A percentile compares a stretch with the other conserved stretches of the same genome.
Conservation (phyloP, 192 early-diverging fungal genomes). For the Coemansia erecta region DNA sequence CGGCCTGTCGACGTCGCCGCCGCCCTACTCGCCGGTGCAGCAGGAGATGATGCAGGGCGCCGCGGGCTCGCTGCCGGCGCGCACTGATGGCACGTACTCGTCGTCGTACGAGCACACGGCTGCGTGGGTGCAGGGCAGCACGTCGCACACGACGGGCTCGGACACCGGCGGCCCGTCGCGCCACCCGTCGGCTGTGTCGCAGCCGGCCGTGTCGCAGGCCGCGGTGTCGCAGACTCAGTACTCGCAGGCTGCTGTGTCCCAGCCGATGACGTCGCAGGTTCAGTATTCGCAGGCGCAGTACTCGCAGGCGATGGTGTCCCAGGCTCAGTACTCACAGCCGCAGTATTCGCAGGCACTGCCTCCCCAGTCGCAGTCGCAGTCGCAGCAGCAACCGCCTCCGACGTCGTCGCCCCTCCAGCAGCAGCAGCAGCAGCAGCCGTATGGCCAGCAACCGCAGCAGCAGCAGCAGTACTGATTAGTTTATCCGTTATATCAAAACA, state of each 20-base stretch:
- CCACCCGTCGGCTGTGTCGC: conserved; percentile 7
- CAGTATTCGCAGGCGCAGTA: background rate
- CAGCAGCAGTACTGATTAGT: background rate
- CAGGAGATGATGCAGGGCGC: background rate
- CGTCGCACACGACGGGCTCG: conserved; percentile 36
- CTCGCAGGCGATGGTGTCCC: background rate
- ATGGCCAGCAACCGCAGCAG: conserved; percentile 11
- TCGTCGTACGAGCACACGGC: conserved; percentile 52
- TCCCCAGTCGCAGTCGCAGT: background rate
- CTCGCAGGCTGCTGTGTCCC: background rate
- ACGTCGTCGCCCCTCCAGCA: background rate
- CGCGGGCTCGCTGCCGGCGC: conserved; percentile 15
- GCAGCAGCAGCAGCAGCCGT: conserved; percentile 13
- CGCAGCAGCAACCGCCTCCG: background rate
- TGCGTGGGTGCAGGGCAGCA: conserved; percentile 42
- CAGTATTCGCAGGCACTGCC: too few relatives aligned
- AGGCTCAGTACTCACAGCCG: background rate
- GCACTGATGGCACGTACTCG: conserved; percentile 49
- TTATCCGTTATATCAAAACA: background rate
- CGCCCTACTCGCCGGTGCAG: conserved; percentile 33
- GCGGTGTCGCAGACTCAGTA: background rate
- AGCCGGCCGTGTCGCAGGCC: background rate
- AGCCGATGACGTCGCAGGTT: conserved; percentile 1
- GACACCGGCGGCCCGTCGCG: conserved; percentile 16
- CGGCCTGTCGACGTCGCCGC: conserved; percentile 13